Evolutionary conservation across 140 eudicot species (phyloP), one percentile per base, ranked within the genome.

Genomic region (Ambrosia hybrid): DNA sequence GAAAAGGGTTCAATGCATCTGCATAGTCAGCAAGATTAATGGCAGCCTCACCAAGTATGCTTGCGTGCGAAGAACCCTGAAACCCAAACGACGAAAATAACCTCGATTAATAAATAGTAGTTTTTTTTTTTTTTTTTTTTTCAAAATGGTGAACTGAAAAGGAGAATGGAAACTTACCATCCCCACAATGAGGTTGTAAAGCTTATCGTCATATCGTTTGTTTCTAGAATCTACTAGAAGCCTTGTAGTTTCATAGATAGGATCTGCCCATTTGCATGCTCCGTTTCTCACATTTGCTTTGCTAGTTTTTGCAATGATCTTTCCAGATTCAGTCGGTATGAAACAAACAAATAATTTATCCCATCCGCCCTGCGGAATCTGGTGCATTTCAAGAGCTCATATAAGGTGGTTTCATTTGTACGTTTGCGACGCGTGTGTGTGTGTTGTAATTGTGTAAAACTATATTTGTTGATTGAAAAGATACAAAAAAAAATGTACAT

Each of bases 211-310:
- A 45, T 60, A 91, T 59, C 80, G 86, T 72, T 83, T 95, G 78
- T 79, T 95, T 83, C 84, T 91, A 58, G 89, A 57, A 82, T 95
- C 96, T 70, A 79, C 87, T 30, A 95, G 87, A 85, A 95, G 99
- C 77, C 97, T 85, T 67, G 99, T 91, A 37, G 96, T 91, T 82
- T 95, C 99, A 68, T 95, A 95, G 46, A 95, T 91, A 74, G 99
- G 99, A 86, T 95, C 99, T 9, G 84, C 87, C 99, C 99, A 95
- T 88, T 95, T 95, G 82, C 99, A 95, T 9, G 92, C 51, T 61
- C 99, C 99, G 63, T 91, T 95, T 85, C 99, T 88, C 57, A 95
- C 99, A 82, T 83, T 95, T 61, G 99, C 92, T 86, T 91, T 95
- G 68, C 90, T 91, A 6, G 99, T 95, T 78, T 94, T 95, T 68